phyloP scores from a whole-genome alignment of 225 moss, liverwort and hornwort genomes.

The Anthoceros angustus region DNA sequence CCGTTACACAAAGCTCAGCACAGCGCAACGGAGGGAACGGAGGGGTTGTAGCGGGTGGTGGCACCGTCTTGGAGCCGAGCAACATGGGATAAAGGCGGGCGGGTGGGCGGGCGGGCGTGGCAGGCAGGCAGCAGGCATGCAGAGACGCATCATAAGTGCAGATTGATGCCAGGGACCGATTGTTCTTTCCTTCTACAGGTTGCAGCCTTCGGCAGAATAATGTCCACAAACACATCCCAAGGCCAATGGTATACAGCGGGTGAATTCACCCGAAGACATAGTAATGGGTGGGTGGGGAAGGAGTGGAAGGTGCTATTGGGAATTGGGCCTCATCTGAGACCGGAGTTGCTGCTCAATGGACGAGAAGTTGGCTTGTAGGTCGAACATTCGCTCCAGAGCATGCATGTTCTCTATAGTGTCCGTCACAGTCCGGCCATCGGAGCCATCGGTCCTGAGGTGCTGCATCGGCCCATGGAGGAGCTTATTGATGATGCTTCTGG shows the following conservation, averaged over 20 bases:
- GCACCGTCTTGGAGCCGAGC: no score
- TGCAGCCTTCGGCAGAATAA: no score
- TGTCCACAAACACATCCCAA: no score
- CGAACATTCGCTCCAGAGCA: constrained; percentile 76
- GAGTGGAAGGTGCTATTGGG: constrained; percentile 12
- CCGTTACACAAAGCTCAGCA: neutral
- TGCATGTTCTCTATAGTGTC: constrained; percentile 81
- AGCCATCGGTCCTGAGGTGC: constrained; percentile 59
- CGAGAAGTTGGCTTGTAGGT: constrained; percentile 19
- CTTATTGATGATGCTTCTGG: constrained; percentile 79
- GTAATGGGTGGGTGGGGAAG: neutral
- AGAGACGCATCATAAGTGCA: neutral
- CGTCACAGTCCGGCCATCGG: constrained; percentile 47
- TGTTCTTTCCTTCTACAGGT: no score
- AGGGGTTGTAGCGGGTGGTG: neutral
- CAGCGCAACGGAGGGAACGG: neutral
- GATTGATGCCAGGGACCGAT: no score
- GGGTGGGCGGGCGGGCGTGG: no score
- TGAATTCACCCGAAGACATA: neutral
- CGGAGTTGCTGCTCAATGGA: constrained; percentile 19
- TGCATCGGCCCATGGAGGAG: constrained; percentile 81
- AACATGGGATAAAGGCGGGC: no score
- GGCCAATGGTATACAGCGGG: neutral
- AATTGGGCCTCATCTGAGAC: constrained; percentile 13
- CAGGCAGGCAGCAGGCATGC: neutral